Evolutionary conservation across 768 basidiomycete genomes (phyloP), one percentile per base, ranked within the genome.

Genomic region (Crepidotus variabilis): DNA sequence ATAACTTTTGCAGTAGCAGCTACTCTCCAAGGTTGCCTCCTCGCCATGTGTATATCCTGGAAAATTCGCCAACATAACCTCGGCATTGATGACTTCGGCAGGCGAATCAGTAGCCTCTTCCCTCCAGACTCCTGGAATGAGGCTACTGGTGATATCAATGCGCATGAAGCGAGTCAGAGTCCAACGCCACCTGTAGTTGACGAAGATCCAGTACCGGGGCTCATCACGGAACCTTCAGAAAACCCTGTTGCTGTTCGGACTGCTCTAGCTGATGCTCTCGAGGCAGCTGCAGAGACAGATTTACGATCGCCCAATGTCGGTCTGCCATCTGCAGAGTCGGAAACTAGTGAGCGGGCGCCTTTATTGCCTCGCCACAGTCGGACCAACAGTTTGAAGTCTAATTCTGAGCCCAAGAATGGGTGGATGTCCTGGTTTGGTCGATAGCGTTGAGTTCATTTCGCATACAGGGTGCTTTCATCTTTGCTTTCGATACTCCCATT

Each of bases 31-130:
- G 86, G 84, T 1, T 77, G 75, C 34, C 81, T 98, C 7, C 79
- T 98, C 57, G 67, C 79, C 56, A 90, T 98, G 85, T 99, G 97
- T 65, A 67, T 97, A 10, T 62, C 78, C 7, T 98, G 93, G 90
- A 93, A 88, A 70, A 61, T 83, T 33, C 82, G 95, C 13, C 95
- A 98, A 65, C 77, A 71, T 50, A 73, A 75, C 36, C 78, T 92
- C 16, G 82, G 84, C 14, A 81, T 98, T 50, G 92, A 98, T 66
- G 95, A 98, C 71, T 98, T 97, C 64, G 95, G 95, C 1, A 76
- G 79, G 36, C 81, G 85, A 8, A 50, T 71, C 18, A 24, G 20
- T 23, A n/a, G 48, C 23, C 35, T 47, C 28, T 48, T 45, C 14
- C 45, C 45, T 23, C 47, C 57, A 33, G 21, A 23, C 35, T 55